Evolutionary conservation across 2,329 filamentous ascomycete species (phyloP), one percentile per base, ranked within the genome.

Genomic region (Aspergillus tubingensis): DNA sequence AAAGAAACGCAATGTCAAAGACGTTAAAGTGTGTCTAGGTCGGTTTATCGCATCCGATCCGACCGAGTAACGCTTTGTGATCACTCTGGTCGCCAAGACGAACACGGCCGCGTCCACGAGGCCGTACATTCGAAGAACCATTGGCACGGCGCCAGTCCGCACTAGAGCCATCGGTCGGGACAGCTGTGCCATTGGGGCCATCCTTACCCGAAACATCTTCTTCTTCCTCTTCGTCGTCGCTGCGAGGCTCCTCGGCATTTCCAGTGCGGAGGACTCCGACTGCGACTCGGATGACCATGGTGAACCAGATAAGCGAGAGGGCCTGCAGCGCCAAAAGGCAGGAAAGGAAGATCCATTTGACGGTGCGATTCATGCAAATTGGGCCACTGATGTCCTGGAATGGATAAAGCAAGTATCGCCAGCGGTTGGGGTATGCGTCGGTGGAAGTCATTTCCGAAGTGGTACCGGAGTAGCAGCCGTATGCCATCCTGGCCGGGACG

Each of bases 231-330:
- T 88, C 92, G 65, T 92, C 91, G 68, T 97, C 94, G 64, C 91
- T 96, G 58, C 95, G 87, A 17, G 87, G 85, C 72, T 99, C 95
- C 65, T 97, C 92, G 5, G 94, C 92, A 32, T 86, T 85, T 32
- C 94, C 93, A 17, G 71, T 74, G 54, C 83, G 85, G 38, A 98
- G 73, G 5, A 98, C 92, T 62, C 89, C 88, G 63, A 90, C 83
- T 21, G 92, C 92, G 2, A 99, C 91, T 59, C 88, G 86, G 41
- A 93, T 77, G 67, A 98, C 96, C 87, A 96, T 90, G 63, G 82
- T 83, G 72, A 98, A 96, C 95, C 95, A 98, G 63, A 91, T 83
- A 38, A 96, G 80, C 32, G 91, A 92, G 56, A 99, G 84, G 21
- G 83, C 80, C 76, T 98, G 92, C 21, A 99, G 82, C 39, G 88